These are phyloP conservation scores for Primulina tabacum DNA, from an alignment of 257 asterid genomes.

Conservation along the genomic window DNA sequence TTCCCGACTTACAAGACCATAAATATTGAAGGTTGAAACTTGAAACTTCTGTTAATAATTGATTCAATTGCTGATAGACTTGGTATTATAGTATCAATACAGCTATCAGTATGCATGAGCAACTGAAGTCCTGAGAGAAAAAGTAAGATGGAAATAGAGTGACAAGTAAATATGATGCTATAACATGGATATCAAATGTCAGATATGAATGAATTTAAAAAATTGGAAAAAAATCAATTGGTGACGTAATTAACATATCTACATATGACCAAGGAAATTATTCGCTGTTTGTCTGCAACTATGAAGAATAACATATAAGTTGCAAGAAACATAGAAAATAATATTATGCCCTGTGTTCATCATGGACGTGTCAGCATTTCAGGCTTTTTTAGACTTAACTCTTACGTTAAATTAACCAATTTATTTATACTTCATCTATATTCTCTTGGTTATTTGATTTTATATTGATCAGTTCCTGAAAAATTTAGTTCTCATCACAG, in stretches of 20 bases:
- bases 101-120: background rate
- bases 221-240: background rate
- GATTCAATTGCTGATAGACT: background rate
- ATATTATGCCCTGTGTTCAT: no score
- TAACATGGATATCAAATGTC: background rate
- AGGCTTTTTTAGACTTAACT: no score
- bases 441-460: no score
- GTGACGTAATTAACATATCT: background rate
- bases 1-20: background rate
- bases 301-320: slow-evolving; percentile 13
- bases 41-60: background rate
- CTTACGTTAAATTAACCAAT: no score
- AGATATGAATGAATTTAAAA: background rate
- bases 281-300: background rate
- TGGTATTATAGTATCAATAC: background rate
- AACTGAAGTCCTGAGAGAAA: background rate
- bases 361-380: no score
- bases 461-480: no score
- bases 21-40: background rate
- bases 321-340: background rate
- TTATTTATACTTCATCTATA: no score
- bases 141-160: slow-evolving; percentile 6
- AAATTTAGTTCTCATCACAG: no score
- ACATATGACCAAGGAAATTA: background rate
- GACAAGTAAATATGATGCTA: slow-evolving; percentile 10